These are phyloP conservation scores for Aspergillus sp. DNA, from an alignment of 2,329 filamentous ascomycete genomes.

Conservation along the genomic window DNA sequence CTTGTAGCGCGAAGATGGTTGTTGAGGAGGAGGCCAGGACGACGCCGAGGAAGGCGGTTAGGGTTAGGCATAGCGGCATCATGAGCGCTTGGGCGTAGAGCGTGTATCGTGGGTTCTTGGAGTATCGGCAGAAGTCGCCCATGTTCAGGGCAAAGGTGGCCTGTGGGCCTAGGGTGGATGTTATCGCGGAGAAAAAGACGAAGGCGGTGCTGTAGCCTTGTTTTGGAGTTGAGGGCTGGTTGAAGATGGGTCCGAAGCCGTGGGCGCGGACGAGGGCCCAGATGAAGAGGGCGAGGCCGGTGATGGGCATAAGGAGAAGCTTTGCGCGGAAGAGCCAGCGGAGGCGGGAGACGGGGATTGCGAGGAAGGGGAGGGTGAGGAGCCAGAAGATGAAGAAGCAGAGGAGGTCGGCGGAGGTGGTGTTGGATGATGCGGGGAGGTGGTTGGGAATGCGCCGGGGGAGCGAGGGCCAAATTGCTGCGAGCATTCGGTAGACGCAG, in stretches of 20 bases:
- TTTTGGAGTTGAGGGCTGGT: background rate
- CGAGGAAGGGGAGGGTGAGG: background rate
- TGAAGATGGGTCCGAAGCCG: background rate
- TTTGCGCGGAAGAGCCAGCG: conserved; percentile 2
- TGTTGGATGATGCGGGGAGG: background rate
- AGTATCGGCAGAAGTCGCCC: conserved; percentile 4
- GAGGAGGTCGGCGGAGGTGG: conserved; percentile 5
- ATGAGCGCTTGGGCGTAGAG: background rate
- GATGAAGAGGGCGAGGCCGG: conserved; percentile 2
- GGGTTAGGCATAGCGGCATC: background rate
- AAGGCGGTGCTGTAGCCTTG: background rate
- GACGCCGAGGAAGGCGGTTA: background rate
- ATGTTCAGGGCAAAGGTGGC: conserved; percentile 4
- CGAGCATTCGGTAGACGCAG: conserved; percentile 1
- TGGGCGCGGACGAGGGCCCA: conserved; percentile 2
- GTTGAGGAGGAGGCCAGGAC: background rate
- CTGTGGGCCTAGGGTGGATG: background rate
- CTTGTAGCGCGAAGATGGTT: background rate
- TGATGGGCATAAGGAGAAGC: background rate
- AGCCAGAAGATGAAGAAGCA: background rate
- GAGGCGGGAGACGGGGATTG: conserved; percentile 1
- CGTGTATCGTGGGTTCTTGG: background rate
- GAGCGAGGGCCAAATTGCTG: background rate
- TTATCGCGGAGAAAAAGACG: background rate
- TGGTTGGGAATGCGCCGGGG: background rate